Percentiles rank a stretch among this genome's conserved stretches.
phyloP scores from a whole-genome alignment of 495 filamentous ascomycete genomes.

The Aspergillus homomorphus region DNA sequence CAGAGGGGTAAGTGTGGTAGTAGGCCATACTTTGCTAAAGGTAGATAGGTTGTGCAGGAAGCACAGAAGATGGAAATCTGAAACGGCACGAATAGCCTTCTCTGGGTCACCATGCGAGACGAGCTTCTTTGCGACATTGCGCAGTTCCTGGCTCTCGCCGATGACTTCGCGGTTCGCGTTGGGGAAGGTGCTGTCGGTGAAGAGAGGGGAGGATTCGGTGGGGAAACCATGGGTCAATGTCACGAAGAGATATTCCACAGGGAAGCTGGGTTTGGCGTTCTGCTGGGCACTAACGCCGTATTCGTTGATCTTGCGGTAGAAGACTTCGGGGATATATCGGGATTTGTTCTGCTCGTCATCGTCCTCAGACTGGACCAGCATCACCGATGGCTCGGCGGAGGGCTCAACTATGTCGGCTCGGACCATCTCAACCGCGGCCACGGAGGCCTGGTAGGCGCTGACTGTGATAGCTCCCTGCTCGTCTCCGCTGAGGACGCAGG shows the following conservation, averaged over 20 bases:
- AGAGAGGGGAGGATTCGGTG: constrained; percentile 68
- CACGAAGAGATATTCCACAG: constrained; percentile 92
- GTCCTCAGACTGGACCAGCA: constrained; percentile 93
- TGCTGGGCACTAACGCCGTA: constrained; percentile 95
- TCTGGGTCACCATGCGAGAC: constrained; percentile 58
- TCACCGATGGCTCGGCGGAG: constrained; percentile 84
- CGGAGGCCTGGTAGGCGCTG: constrained; percentile 90
- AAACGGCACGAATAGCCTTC: constrained; percentile 64
- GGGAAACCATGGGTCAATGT: constrained; percentile 97
- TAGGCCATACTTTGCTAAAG: constrained; percentile 68
- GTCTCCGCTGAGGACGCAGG: constrained; percentile 89
- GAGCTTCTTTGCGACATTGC: constrained; percentile 58
- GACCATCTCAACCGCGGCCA: constrained; percentile 95
- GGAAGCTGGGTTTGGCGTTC: constrained; percentile 94
- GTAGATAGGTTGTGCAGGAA: constrained; percentile 79
- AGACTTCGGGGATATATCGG: constrained; percentile 95
- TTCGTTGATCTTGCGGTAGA: constrained; percentile 93
- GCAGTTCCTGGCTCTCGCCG: constrained; percentile 76
- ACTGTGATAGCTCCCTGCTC: constrained; percentile 84
- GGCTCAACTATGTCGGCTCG: constrained; percentile 92
- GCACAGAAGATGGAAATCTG: constrained; percentile 89
- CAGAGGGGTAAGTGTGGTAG: not conserved
- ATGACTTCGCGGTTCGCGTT: constrained; percentile 86
- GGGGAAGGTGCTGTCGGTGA: constrained; percentile 69
- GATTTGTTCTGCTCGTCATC: constrained; percentile 65